phyloP scores from a whole-genome alignment of 1,139 yeast species.

The Candida glucosophila region DNA sequence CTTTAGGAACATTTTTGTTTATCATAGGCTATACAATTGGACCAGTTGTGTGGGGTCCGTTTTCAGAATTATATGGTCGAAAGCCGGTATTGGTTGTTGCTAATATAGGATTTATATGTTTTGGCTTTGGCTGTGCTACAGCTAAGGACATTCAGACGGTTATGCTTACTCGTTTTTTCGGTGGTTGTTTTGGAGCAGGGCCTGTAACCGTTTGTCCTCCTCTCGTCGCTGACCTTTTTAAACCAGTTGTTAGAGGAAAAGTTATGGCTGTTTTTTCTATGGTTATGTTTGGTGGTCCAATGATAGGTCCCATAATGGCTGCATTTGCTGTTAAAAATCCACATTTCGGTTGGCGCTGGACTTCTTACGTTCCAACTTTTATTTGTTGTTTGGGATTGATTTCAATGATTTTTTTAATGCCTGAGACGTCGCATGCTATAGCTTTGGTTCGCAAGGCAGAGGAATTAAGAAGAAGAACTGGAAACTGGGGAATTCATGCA shows the following conservation, averaged over 20 bases:
- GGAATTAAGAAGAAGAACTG: slow-evolving; percentile 38
- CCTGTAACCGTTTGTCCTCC: slow-evolving; percentile 81
- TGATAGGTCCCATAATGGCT: slow-evolving; percentile 58
- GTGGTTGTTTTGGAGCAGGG: slow-evolving; percentile 71
- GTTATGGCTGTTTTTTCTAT: slow-evolving; percentile 39
- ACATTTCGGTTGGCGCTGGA: slow-evolving; percentile 44
- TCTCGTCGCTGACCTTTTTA: slow-evolving; percentile 61
- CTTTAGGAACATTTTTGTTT: slow-evolving; percentile 61
- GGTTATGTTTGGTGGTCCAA: slow-evolving; percentile 69
- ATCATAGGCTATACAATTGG: slow-evolving; percentile 81
- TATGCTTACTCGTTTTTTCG: slow-evolving; percentile 64
- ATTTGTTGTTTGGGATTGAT: slow-evolving; percentile 25
- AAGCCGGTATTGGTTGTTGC: slow-evolving; percentile 47
- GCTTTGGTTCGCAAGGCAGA: slow-evolving; percentile 50
- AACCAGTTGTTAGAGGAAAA: slow-evolving; percentile 53
- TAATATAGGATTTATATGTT: slow-evolving; percentile 45
- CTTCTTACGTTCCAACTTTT: slow-evolving; percentile 39
- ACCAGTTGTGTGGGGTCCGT: slow-evolving; percentile 74
- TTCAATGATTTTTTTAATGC: slow-evolving; percentile 18
- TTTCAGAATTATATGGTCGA: slow-evolving; percentile 71
- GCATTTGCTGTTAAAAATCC: slow-evolving; percentile 11
- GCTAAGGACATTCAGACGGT: slow-evolving; percentile 68
- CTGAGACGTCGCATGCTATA: slow-evolving; percentile 37
- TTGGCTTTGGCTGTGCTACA: slow-evolving; percentile 64
- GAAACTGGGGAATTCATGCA: slow-evolving; percentile 71